Conservation (phyloP, 2,329 filamentous ascomycete species). For the Cercospora sesami region DNA sequence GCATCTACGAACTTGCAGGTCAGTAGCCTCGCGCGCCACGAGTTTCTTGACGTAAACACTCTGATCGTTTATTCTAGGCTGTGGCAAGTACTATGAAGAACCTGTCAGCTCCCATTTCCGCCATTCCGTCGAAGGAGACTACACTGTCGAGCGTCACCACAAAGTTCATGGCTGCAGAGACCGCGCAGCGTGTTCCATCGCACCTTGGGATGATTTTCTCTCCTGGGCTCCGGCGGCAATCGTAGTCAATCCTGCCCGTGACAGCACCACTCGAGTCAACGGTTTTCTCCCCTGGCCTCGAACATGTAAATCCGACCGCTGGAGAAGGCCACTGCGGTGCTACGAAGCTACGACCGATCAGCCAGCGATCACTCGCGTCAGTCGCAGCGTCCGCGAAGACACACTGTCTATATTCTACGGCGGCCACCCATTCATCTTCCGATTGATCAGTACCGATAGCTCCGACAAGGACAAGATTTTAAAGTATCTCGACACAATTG, state of each 20-base stretch:
- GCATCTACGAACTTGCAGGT: not conserved
- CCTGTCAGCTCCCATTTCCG: not conserved
- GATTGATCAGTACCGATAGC: not conserved
- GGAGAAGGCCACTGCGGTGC: not conserved
- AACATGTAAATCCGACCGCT: not conserved
- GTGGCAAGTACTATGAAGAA: not conserved
- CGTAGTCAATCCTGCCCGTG: not conserved
- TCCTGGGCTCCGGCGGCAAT: not conserved
- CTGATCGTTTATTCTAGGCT: not conserved
- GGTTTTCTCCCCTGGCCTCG: not conserved
- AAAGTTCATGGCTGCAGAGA: not conserved
- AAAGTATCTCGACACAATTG: not conserved
- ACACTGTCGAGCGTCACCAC: not conserved
- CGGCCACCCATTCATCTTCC: constrained; percentile 2
- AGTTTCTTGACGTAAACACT: not conserved
- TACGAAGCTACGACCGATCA: not conserved
- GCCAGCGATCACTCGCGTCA: constrained; percentile 13
- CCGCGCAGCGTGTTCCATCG: not conserved
- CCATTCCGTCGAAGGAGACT: not conserved
- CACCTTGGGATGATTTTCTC: not conserved
- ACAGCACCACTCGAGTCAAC: not conserved
- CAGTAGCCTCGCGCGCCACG: not conserved
- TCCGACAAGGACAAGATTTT: not conserved
- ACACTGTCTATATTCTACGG: constrained; percentile 22
- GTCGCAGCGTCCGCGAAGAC: constrained; percentile 15